Conservation (phyloP, 768 basidiomycete genomes). For the Mycena albidolilacea region DNA sequence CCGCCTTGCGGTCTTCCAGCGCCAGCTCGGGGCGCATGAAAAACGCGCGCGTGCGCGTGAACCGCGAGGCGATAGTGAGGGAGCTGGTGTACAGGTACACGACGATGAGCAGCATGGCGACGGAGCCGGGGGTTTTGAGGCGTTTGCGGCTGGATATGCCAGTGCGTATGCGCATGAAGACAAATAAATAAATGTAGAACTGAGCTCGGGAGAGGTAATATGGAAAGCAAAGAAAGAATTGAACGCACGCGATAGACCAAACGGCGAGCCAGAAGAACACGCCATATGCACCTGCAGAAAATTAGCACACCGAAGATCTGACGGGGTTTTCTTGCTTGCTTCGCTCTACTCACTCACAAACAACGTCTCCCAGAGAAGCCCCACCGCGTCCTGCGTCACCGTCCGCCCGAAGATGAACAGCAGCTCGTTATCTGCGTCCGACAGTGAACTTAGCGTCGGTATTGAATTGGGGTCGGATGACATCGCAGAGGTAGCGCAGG, state of each 20-base stretch:
- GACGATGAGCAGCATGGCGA: slow-evolving; percentile 21
- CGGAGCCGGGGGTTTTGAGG: slow-evolving; percentile 2
- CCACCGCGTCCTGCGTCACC: slow-evolving; percentile 9
- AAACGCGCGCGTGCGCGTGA: neutral
- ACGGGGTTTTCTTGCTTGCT: no score
- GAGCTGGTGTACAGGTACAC: slow-evolving; percentile 25
- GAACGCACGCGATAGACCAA: slow-evolving; percentile 5
- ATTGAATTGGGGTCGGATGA: neutral
- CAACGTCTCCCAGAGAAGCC: slow-evolving; percentile 18
- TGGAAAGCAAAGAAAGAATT: no score
- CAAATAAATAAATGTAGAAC: no score
- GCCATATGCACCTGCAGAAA: slow-evolving; percentile 5
- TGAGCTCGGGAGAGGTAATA: no score
- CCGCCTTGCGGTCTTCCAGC: neutral
- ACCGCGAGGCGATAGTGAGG: slow-evolving; percentile 8
- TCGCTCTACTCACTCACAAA: slow-evolving; percentile 4
- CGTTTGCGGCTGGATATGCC: slow-evolving; percentile 18
- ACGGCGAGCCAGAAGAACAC: slow-evolving; percentile 19
- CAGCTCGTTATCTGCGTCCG: neutral
- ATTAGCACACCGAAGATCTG: no score
- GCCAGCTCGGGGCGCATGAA: neutral
- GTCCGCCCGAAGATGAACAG: neutral
- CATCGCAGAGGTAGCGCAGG: neutral
- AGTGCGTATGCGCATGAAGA: neutral
- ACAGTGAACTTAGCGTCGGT: neutral